A percentile compares a stretch with the other conserved stretches of the same genome.
Evolutionary conservation across 345 rosid species (phyloP).

Genomic region (thale cress (Arabidopsis thaliana)): TAIR10.1 NC_003075.7:18157001-18157500

Average conservation of each 20-base stretch:
- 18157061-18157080: constrained; percentile 91
- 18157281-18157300: not conserved
- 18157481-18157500: constrained; percentile 51
- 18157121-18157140: constrained; percentile 22
- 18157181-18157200: constrained; percentile 89
- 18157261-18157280: constrained; percentile 1
- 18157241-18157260: constrained; percentile 83
- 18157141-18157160: constrained; percentile 5
- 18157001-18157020: not conserved
- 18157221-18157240: constrained; percentile 89
- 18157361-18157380: constrained; percentile 1
- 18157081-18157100: constrained; percentile 97
- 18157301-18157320: constrained; percentile 4
- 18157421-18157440: constrained; percentile 84
- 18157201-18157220: constrained; percentile 97
- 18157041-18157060: constrained; percentile 86
- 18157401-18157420: constrained; percentile 90
- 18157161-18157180: constrained; percentile 28
- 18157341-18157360: not conserved
- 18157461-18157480: constrained; percentile 89
- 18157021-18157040: constrained; percentile 66
- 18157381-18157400: constrained; percentile 53
- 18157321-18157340: not conserved
- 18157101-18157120: constrained; percentile 53
- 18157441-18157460: constrained; percentile 73